These are phyloP conservation scores for Pseudozyma sp. DNA, from an alignment of 1,284 basidiomycete species.

Conservation along the genomic window DNA sequence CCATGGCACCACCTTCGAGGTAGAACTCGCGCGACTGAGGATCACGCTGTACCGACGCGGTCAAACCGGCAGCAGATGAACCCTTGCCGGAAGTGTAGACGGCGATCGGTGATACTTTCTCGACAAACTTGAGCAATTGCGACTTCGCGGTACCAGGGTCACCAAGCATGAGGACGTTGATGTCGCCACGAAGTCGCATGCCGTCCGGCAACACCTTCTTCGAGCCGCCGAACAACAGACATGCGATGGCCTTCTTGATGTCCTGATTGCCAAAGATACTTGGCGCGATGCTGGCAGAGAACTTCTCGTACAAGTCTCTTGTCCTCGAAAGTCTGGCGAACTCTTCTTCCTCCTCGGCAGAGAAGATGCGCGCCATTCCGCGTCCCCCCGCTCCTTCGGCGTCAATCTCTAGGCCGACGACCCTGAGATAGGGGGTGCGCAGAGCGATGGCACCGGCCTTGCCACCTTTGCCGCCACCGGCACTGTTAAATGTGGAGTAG, in stretches of 20 bases:
- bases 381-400: conserved; percentile 73
- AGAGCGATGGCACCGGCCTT: conserved; percentile 76
- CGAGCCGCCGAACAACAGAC: conserved; percentile 95
- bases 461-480: conserved; percentile 75
- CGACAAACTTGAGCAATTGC: conserved; percentile 97
- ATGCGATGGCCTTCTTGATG: conserved; percentile 97
- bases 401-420: conserved; percentile 91
- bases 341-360: conserved; percentile 96
- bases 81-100: conserved; percentile 99
- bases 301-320: conserved; percentile 91
- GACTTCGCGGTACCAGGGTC: conserved; percentile 98
- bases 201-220: conserved; percentile 98
- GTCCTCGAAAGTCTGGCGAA: conserved; percentile 89
- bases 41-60: conserved; percentile 96
- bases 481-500: conserved; percentile 91
- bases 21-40: conserved; percentile 94
- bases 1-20: conserved; percentile 99
- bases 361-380: conserved; percentile 79
- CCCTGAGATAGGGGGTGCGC: conserved; percentile 91
- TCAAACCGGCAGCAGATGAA: conserved; percentile 96
- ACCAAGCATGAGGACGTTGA: conserved; percentile 94
- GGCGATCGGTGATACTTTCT: conserved; percentile 96
- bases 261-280: conserved; percentile 97
- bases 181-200: conserved; percentile 95
- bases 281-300: conserved; percentile 92